Base-by-base conservation (phyloP, 1,284 basidiomycete genomes). In the Trametes pubescens region DNA sequence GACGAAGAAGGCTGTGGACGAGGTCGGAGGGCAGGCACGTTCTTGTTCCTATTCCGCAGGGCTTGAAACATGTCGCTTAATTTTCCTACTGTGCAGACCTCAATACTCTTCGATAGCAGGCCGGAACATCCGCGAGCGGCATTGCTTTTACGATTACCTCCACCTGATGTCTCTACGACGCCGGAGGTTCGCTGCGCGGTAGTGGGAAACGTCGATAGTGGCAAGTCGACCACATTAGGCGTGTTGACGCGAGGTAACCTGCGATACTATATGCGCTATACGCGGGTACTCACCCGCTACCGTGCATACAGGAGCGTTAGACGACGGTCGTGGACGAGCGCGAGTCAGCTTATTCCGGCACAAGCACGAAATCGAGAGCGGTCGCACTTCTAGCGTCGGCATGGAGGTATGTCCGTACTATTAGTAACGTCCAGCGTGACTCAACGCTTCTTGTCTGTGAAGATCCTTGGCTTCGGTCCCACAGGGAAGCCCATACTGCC, bases 291-390 rank as follows among this genome's bases (percentile, higher is more conserved):
- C 56, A 82, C 74, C 37, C 76, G 78, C 49, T 54, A 61, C 21
- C 65, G 21, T 51, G 22, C 10, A 22, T 16, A 4, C 61, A 88
- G 95, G 96, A 48, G 87, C 88, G 2, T 82, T 99, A 61, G 97
- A 99, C 72, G 97, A 99, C 76, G 98, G 97, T 13, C 82, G 98
- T 76, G 97, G 97, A 0, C 89, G 91, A 63, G 96, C 97, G 1
- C 92, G 97, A 56, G 92, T 99, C 9, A 91, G 92, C 3, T 81
- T 99, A 8, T 99, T 99, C 79, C 84, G 97, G 51, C 98, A 99
- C 78, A 98, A 99, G 76, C 97, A 99, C 74, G 97, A 99, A 78
- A 83, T 99, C 66, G 97, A 99, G 80, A 95, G 93, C 11, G 97
- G 98, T 1, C 82, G 98, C 59, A 99, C 97, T 0, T 95, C 93